Conservation (phyloP, 495 filamentous ascomycete species). For the Coniosporium apollinis region DNA sequence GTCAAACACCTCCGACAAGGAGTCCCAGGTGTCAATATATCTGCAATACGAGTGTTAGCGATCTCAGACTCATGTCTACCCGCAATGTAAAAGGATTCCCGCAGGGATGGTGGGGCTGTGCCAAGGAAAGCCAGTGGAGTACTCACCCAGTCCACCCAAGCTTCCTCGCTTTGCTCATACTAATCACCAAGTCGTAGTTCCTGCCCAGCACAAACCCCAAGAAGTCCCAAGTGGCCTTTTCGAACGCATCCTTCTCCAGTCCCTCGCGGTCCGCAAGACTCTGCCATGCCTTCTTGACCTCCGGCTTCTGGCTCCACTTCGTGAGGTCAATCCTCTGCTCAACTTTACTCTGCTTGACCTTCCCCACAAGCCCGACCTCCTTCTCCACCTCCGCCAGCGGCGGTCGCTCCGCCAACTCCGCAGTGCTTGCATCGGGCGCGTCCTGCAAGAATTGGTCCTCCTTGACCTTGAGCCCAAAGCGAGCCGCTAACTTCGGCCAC, state of each 20-base stretch:
- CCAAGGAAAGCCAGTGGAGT: no score
- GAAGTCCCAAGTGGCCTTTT: slow-evolving; percentile 41
- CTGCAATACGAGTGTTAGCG: no score
- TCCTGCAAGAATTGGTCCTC: slow-evolving; percentile 27
- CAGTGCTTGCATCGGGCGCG: slow-evolving; percentile 9
- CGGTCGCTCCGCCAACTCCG: slow-evolving; percentile 20
- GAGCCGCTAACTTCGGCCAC: slow-evolving; percentile 35
- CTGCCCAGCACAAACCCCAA: slow-evolving; percentile 33
- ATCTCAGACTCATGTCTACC: no score
- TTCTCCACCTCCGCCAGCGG: slow-evolving; percentile 27
- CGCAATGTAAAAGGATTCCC: no score
- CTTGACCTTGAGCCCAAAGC: slow-evolving; percentile 30
- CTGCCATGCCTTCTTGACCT: slow-evolving; percentile 34
- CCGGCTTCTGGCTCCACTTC: slow-evolving; percentile 33
- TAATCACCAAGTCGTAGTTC: slow-evolving; percentile 31
- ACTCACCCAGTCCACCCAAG: slow-evolving; percentile 30
- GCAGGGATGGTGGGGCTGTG: no score
- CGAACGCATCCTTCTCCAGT: slow-evolving; percentile 31
- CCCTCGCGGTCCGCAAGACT: slow-evolving; percentile 29
- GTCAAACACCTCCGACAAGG: slow-evolving; percentile 30
- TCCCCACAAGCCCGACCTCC: slow-evolving; percentile 24
- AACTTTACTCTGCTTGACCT: slow-evolving; percentile 15
- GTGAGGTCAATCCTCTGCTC: slow-evolving; percentile 32
- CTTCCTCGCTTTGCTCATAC: slow-evolving; percentile 42
- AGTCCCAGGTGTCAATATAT: slow-evolving; percentile 38